Evolutionary conservation across 768 basidiomycete species (phyloP).

Genomic region (Crassisporium funariophilum): DNA sequence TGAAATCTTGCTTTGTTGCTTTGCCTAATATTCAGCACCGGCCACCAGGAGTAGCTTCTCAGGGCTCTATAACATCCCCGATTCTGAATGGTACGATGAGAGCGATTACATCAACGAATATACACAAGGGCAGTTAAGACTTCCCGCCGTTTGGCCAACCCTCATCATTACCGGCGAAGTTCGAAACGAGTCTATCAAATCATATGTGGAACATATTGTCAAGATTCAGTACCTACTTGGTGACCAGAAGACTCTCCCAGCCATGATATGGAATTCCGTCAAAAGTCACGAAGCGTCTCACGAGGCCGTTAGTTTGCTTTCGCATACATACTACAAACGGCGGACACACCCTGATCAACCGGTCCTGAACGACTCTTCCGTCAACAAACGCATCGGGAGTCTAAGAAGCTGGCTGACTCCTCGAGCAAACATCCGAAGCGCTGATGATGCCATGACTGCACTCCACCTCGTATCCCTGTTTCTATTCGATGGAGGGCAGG

Average conservation of each 20-base stretch:
- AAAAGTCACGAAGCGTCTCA: slow-evolving; percentile 47
- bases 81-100: slow-evolving; percentile 7
- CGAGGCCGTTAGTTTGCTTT: slow-evolving; percentile 63
- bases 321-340: slow-evolving; percentile 52
- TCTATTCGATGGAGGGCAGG: slow-evolving; percentile 77
- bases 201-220: slow-evolving; percentile 67
- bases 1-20: slow-evolving; percentile 20
- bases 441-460: slow-evolving; percentile 79
- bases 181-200: slow-evolving; percentile 31
- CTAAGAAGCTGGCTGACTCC: slow-evolving; percentile 21
- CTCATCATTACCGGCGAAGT: slow-evolving; percentile 18
- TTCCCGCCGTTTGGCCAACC: slow-evolving; percentile 16
- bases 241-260: slow-evolving; percentile 44
- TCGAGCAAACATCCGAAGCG: slow-evolving; percentile 27
- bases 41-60: slow-evolving; percentile 33
- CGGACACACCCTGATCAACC: slow-evolving; percentile 20
- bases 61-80: slow-evolving; percentile 20
- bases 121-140: slow-evolving; percentile 1
- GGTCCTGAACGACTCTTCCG: slow-evolving; percentile 28
- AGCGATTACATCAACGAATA: slow-evolving; percentile 12
- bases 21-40: slow-evolving; percentile 24
- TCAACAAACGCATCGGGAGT: slow-evolving; percentile 24
- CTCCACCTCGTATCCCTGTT: slow-evolving; percentile 75
- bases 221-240: slow-evolving; percentile 72
- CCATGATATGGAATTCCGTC: slow-evolving; percentile 54